Evolutionary conservation across 192 early-diverging fungal species (phyloP), one percentile per base, ranked within the genome.

Genomic region (Coemansia guatemalensis): DNA sequence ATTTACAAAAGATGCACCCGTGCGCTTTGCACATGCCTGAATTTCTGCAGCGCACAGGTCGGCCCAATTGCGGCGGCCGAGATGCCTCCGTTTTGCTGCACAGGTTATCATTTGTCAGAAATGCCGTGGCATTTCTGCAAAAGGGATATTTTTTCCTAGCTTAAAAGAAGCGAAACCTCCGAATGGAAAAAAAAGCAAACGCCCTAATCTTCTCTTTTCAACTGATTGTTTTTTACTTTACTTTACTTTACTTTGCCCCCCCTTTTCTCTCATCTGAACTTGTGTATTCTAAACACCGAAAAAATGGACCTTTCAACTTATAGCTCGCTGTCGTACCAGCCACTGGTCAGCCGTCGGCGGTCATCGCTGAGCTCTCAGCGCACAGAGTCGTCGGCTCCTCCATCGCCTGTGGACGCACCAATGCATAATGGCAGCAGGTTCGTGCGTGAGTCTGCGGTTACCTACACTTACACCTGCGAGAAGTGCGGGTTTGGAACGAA

Each of bases 401-500:
- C 11, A 41, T 72, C 75, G 23, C 69, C 75, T 1, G 27, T 71
- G 1, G 67, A 64, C 14, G 49, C 48, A 1, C n/a, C 26, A 23
- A 12, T 26, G 26, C 27, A 12, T 22, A 17, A 14, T 27, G 12
- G 14, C 48, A n/a, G 20, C 6, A 27, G 29, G n/a, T 51, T 53
- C 25, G 18, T 26, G 1, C 18, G 29, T 33, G 56, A 58, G 30
- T 62, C 65, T 7, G 76, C 67, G 11, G 55, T 78, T 32, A 49
- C 49, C 11, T 73, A 78, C 64, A 71, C 70, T 0, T 78, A 73
- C 26, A 68, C 61, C 1, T 78, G 76, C 70, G n/a, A 64, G 6
- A 69, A 67, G 29, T 78, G 76, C 60, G 76, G 76, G 5, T 73
- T 78, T 33, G 76, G 76, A 47, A 78, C 76, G 2, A 65, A 78